Evolutionary conservation across 2,329 filamentous ascomycete genomes (phyloP).

Genomic region (Lecanicillium sp.): DNA sequence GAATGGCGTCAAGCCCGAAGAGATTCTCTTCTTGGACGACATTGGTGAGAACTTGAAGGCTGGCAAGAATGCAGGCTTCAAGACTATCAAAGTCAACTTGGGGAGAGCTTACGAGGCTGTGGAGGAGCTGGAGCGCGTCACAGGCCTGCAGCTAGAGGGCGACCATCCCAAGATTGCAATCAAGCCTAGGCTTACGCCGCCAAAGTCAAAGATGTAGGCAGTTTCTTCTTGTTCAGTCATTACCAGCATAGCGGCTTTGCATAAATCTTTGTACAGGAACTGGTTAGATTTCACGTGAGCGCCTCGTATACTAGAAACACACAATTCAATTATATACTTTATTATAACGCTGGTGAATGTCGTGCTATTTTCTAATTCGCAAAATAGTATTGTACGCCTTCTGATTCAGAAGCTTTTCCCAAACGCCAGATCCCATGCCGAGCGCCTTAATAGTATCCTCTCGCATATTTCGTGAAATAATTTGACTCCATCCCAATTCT

Average conservation of each 20-base stretch:
- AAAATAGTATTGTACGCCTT: too few species aligned
- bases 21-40: conserved; percentile 85
- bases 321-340: too few species aligned
- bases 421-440: too few species aligned
- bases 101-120: conserved; percentile 76
- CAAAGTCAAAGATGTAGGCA: conserved; percentile 35
- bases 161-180: conserved; percentile 42
- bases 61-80: conserved; percentile 64
- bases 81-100: conserved; percentile 76
- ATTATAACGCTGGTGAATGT: too few species aligned
- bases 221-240: conserved; percentile 8
- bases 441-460: too few species aligned
- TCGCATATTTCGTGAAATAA: too few species aligned
- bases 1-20: conserved; percentile 46
- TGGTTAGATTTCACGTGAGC: too few species aligned
- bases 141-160: conserved; percentile 56
- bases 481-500: too few species aligned
- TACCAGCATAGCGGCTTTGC: background rate
- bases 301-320: too few species aligned
- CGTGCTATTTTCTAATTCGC: too few species aligned
- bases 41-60: conserved; percentile 89
- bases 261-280: background rate
- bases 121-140: conserved; percentile 66
- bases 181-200: conserved; percentile 23
- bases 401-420: too few species aligned